These are phyloP conservation scores for Silybum marianum DNA, from an alignment of 129 eudicot species.

Conservation along the genomic window DNA sequence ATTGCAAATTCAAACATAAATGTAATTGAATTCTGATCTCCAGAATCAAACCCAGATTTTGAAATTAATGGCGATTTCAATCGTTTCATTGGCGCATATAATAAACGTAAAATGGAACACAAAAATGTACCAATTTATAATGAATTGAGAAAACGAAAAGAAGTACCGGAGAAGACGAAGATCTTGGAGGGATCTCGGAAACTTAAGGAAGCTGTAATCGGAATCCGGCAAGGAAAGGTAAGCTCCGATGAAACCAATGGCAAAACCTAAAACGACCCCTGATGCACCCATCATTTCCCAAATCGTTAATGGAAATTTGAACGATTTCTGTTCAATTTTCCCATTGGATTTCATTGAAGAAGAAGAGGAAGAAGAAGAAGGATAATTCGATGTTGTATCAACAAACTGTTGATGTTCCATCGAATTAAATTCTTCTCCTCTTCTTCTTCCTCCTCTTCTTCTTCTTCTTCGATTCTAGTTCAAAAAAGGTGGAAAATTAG, in stretches of 20 bases:
- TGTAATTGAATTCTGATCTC: no score
- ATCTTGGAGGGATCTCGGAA: constrained; percentile 81
- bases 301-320: constrained; percentile 65
- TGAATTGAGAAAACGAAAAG: no score
- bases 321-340: constrained; percentile 17
- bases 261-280: constrained; percentile 58
- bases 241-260: constrained; percentile 59
- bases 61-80: no score
- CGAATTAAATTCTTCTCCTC: constrained; percentile 5
- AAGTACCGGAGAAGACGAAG: constrained; percentile 67
- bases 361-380: constrained; percentile 14
- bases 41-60: no score
- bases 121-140: no score
- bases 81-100: no score
- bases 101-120: no score
- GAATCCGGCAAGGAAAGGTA: constrained; percentile 85
- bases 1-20: background rate
- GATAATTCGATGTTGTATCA: constrained; percentile 22
- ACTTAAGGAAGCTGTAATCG: constrained; percentile 88
- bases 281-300: constrained; percentile 61
- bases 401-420: constrained; percentile 31
- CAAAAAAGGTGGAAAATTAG: background rate
- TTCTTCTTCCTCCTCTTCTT: background rate
- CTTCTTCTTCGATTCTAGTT: constrained; percentile 8
- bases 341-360: constrained; percentile 15